Base-by-base conservation (phyloP, 2,329 filamentous ascomycete genomes). In the Ophiostoma novo-ulmi region DNA sequence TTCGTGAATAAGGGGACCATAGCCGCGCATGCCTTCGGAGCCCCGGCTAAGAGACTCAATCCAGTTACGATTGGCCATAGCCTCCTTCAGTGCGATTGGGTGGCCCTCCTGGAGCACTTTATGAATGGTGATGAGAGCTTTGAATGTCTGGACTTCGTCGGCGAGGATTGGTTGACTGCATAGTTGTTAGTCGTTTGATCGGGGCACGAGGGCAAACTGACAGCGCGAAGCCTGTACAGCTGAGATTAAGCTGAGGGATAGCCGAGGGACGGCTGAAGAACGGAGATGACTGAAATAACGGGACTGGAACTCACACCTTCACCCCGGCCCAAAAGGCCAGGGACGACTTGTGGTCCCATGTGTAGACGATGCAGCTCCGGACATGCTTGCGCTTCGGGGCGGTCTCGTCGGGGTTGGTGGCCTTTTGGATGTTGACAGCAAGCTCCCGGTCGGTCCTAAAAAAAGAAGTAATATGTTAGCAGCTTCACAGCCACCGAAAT, bases 61-160 rank as follows among this genome's bases (percentile, higher is more conserved):
- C 94, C 95, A 99, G 77, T 87, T 87, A 72, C 91, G 87, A 82
- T 98, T 92, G 72, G 89, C 86, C 83, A 97, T 92, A 38, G 93
- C 95, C 80, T 99, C 95, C 77, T 89, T 90, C 44, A 99, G 82
- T 1, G 91, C 92, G 70, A 91, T 85, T 0, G 95, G 94, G 77
- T 99, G 95, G 20, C 95, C 95, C 80, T 99, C 95, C 78, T 99
- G 95, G 22, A 99, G 85, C 69, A 99, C 94, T 80, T 98, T 97
- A 83, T 99, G 95, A 74, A 98, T 88, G 31, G 93, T 98, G 77
- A 98, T 97, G 73, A 99, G 87, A 67, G 95, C 94, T 80, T 99
- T 99, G 86, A 98, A 99, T 4, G 95, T 98, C 83, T 99, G 95
- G 55, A 99, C 90, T 83, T 99, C 95, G 79, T 99, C 95, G 80